Base-by-base conservation (phyloP, 1,284 basidiomycete species). In the Microbotryum violaceum region DNA sequence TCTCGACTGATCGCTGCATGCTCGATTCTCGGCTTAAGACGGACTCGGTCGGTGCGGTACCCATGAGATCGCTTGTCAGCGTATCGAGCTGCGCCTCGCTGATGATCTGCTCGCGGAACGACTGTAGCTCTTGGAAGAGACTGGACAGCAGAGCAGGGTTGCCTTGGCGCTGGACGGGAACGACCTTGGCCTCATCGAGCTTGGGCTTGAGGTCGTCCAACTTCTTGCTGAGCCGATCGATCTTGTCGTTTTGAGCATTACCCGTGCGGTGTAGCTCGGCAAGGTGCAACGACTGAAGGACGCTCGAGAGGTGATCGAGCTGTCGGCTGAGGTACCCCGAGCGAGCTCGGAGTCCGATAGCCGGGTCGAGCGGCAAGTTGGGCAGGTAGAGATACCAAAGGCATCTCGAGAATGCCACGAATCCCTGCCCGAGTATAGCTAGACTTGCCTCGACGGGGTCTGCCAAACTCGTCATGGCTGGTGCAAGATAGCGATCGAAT, bases 351-450 rank as follows among this genome's bases (percentile, higher is more conserved):
- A 66, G 81, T 42, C 87, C 81, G 21, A 85, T 84, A 18, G 87
- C 83, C 10, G 94, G 94, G 74, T 98, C 96, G 57, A 97, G 77
- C 1, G 93, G 91, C 5, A 85, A 78, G 71, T 90, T 83, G 0
- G 96, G 92, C 53, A 97, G 80, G 72, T 88, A 88, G n/a, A 94
- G 79, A 2, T 83, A 78, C 20, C 90, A 72, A 33, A 89, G 74
- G 56, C 82, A 70, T 33, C 79, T 78, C 52, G 85, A 82, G 31
- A 89, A 73, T 0, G 79, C 81, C 49, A 92, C 77, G 85, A 86
- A 96, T 52, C 77, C 82, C 58, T 75, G 73, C 6, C 85, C 87
- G 67, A 79, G 21, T 77, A 70, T 70, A 54, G 75, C 71, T 1
- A 75, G 70, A 33, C 76, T 75, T 6, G 76, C 45, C 3, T 47